Base-by-base conservation (phyloP, 2,329 filamentous ascomycete genomes). In the Alternaria sp. region DNA sequence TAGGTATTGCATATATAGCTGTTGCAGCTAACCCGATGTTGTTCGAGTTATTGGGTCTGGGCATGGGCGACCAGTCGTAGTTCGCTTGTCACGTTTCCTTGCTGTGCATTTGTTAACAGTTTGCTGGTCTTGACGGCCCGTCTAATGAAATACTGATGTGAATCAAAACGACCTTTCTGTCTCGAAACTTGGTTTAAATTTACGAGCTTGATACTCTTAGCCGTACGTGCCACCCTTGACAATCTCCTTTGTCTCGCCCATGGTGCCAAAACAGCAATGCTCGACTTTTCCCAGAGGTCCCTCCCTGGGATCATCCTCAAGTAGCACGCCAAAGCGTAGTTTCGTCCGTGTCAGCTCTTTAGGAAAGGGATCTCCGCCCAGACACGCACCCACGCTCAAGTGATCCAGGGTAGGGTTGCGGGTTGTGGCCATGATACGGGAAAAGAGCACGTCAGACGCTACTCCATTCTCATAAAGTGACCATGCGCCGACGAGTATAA, bases 1-100 rank as follows among this genome's bases (percentile, higher is more conserved):
- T 54, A 93, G 92, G 92, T 46, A 96, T 97, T 77, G 93, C 85
- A 52, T 93, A 89, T 88, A 82, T 96, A 61, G 91, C 92, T 3
- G 88, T 92, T 1, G 91, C 92, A 67, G 83, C 86, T n/a, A 89
- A 90, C 65, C 91, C 91, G 0, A 81, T 92, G 26, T 78, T 92
- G 41, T 94, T 95, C 74, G 87, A 92, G 74, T 65, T 87, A 46
- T 76, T 89, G 32, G 87, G 83, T 14, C 72, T 85, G 42, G 81
- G 81, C 22, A 75, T 80, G 61, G 65, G 65, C 38, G 51, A 61
- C n/a, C 49, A 58, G 41, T 54, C 66, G 7, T 67, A 54, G 34
- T 48, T 26, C 7, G 5, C 18, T 49, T 14, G 14, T 56, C 39
- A 20, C 24, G 9, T 32, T 54, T 49, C 16, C 34, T 41, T 8